Conservation (phyloP, 108 stramenopile genomes). For the Aurantiochytrium sp. region DNA sequence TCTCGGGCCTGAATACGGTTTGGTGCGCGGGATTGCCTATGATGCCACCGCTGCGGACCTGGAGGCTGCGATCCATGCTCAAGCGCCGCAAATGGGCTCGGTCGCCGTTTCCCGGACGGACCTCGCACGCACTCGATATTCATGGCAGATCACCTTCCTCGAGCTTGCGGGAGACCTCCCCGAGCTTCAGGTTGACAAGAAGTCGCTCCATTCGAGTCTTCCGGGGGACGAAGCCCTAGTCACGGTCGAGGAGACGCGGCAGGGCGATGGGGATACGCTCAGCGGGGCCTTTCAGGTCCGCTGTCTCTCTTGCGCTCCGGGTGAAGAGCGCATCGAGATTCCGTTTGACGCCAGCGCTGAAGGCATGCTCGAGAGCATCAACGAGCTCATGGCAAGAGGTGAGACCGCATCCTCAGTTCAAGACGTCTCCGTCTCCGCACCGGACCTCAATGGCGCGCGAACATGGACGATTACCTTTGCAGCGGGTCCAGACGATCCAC, state of each 20-base stretch:
- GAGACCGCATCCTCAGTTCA: background rate
- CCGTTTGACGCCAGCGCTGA: background rate
- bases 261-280: background rate
- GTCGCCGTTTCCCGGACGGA: background rate
- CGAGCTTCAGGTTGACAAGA: background rate
- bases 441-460: background rate
- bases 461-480: background rate
- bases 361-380: background rate
- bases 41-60: background rate
- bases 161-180: conserved; percentile 1
- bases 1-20: background rate
- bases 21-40: background rate
- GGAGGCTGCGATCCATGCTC: background rate
- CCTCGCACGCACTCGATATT: background rate
- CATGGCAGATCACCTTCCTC: background rate
- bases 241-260: background rate
- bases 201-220: background rate
- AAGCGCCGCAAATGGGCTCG: background rate
- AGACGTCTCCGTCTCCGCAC: background rate
- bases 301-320: background rate
- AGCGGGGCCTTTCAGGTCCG: background rate
- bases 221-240: background rate
- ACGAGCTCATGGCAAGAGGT: background rate
- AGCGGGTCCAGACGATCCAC: background rate
- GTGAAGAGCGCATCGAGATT: background rate